Conservation (phyloP, 176 grass and related monocot genomes). For the Juncus inflexus region DNA sequence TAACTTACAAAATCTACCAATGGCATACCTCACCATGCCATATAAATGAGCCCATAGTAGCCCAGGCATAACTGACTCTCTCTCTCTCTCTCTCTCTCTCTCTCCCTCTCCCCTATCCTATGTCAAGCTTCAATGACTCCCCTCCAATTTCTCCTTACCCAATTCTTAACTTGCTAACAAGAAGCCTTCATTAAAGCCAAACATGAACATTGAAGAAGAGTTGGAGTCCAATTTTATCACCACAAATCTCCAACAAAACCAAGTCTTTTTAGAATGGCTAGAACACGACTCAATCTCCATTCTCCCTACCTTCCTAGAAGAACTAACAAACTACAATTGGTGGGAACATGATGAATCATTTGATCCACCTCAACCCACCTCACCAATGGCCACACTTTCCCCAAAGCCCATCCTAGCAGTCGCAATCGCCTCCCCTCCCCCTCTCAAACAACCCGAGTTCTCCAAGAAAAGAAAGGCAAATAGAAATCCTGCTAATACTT, state of each 20-base stretch:
- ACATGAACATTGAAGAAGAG: constrained; percentile 23
- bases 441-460: constrained; percentile 25
- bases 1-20: constrained; percentile 15
- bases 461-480: constrained; percentile 31
- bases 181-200: constrained; percentile 3
- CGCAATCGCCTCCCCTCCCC: constrained; percentile 15
- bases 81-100: not conserved
- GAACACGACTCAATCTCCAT: constrained; percentile 29
- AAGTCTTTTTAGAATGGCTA: constrained; percentile 17
- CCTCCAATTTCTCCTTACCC: not conserved
- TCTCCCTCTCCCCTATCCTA: constrained; percentile 2
- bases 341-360: constrained; percentile 29
- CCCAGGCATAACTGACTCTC: constrained; percentile 15
- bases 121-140: not conserved
- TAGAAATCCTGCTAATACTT: constrained; percentile 21
- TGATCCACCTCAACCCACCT: not conserved
- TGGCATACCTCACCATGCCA: constrained; percentile 9
- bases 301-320: constrained; percentile 21
- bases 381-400: not conserved
- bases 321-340: constrained; percentile 25
- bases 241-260: constrained; percentile 6
- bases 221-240: constrained; percentile 3
- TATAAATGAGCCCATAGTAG: constrained; percentile 17
- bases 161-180: not conserved
- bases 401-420: constrained; percentile 17